These are phyloP conservation scores for Pluteus cervinus DNA, from an alignment of 768 basidiomycete species.

Conservation along the genomic window DNA sequence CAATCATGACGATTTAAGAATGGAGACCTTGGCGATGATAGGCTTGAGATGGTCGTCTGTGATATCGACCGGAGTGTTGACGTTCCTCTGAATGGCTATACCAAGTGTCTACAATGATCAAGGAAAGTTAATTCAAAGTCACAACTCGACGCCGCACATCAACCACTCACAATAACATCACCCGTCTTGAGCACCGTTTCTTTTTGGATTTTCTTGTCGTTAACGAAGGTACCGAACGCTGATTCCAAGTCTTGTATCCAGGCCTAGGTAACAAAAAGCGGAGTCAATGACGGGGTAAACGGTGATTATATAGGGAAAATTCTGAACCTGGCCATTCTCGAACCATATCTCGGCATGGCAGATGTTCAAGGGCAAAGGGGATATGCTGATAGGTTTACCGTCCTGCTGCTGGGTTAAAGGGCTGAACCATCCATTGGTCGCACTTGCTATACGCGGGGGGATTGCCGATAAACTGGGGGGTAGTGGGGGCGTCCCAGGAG, in stretches of 20 bases:
- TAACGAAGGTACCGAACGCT: conserved; percentile 43
- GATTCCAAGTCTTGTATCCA: conserved; percentile 42
- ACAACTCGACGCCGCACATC: neutral
- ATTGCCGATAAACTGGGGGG: too few species aligned
- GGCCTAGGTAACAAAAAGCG: conserved; percentile 23
- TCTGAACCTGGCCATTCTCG: conserved; percentile 32
- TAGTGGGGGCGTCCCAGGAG: too few species aligned
- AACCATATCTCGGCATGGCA: conserved; percentile 44
- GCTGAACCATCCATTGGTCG: conserved; percentile 39
- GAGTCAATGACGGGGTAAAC: neutral
- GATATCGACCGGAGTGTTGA: conserved; percentile 29
- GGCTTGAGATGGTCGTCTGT: conserved; percentile 41
- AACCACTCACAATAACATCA: conserved; percentile 35
- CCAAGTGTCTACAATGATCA: conserved; percentile 23
- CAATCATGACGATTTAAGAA: too few species aligned
- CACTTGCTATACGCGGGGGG: conserved; percentile 16
- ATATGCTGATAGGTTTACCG: conserved; percentile 18
- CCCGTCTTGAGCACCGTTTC: conserved; percentile 31
- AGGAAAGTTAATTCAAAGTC: neutral
- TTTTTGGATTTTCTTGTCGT: conserved; percentile 32
- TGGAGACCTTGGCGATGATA: conserved; percentile 32
- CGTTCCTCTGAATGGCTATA: conserved; percentile 27
- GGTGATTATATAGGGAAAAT: conserved; percentile 1
- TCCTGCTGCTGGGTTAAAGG: conserved; percentile 17
- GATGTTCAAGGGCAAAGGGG: conserved; percentile 34